Conservation (phyloP, 2,329 filamentous ascomycete species). For the Aspergillus sp. region DNA sequence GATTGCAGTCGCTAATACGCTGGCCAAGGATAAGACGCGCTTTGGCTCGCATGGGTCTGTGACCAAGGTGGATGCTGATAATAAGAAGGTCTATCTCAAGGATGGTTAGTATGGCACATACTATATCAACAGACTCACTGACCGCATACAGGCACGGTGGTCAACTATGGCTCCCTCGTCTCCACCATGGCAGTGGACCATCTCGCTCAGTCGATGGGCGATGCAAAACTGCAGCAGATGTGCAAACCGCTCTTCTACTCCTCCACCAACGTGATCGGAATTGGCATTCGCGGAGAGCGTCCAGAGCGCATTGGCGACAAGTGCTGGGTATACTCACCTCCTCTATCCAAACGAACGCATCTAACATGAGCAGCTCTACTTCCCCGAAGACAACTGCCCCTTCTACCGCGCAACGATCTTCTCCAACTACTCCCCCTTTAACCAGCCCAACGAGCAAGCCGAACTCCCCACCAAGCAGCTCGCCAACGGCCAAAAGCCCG, state of each 20-base stretch:
- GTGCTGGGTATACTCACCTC: conserved; percentile 70
- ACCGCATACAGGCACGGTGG: conserved; percentile 73
- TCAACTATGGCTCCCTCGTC: conserved; percentile 88
- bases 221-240: conserved; percentile 74
- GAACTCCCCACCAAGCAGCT: conserved; percentile 85
- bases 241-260: conserved; percentile 95
- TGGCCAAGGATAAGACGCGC: conserved; percentile 85
- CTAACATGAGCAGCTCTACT: conserved; percentile 66
- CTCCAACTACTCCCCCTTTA: conserved; percentile 99
- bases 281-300: conserved; percentile 85
- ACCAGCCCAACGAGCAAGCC: conserved; percentile 77
- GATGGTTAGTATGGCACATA: conserved; percentile 47
- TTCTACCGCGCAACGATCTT: conserved; percentile 99
- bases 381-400: conserved; percentile 96
- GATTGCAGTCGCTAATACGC: conserved; percentile 90
- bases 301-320: conserved; percentile 98
- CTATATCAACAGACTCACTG: conserved; percentile 7
- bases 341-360: not conserved
- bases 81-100: conserved; percentile 74
- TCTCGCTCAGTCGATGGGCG: conserved; percentile 79
- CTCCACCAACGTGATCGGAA: conserved; percentile 92
- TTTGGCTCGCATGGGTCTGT: conserved; percentile 84
- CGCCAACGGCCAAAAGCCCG: conserved; percentile 77
- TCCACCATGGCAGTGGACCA: conserved; percentile 95
- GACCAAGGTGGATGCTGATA: conserved; percentile 77